Evolutionary conservation across 768 basidiomycete species (phyloP), one percentile per base, ranked within the genome.

Genomic region (Amyloporia xantha): DNA sequence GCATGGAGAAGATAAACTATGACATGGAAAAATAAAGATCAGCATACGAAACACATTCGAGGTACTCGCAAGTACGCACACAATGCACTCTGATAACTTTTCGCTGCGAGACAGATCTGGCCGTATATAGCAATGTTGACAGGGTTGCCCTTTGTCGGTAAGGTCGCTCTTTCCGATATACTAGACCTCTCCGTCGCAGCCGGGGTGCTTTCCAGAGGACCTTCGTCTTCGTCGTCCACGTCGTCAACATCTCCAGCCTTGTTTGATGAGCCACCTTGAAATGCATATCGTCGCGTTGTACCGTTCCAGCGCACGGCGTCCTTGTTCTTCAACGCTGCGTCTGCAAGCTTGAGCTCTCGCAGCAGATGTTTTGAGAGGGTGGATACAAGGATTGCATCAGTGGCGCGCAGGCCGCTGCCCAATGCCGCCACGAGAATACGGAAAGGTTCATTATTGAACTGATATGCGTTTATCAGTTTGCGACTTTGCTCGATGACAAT

Each of bases 1-100:
- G 91, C 91, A 57, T 91, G 86, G 40, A 97, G 67, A 27, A 94
- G 70, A 61, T 97, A 97, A 64, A 88, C 94, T 97, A 56, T 6
- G 26, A n/a, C n/a, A n/a, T n/a, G n/a, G n/a, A n/a, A n/a, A n/a
- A n/a, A n/a, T 4, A 40, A 5, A 33, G 9, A 20, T 55, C n/a
- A 21, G 51, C 27, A 15, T 28, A 44, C 17, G 37, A n/a, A 19
- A 19, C 5, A 50, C 3, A 33, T 6, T 10, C 40, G n/a, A n/a
- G n/a, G 10, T 15, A 7, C n/a, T n/a, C n/a, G n/a, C n/a, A n/a
- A n/a, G n/a, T 19, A 72, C 90, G 58, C 56, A 95, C 94, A 94
- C 44, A 94, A 80, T 4, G 92, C 88, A 57, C 86, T 88, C 59
- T 96, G 91, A 63, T 86, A 93, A 57, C 89, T 91, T 68, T 82